phyloP scores from a whole-genome alignment of 257 asterid species.

The Phtheirospermum japonicum region DNA sequence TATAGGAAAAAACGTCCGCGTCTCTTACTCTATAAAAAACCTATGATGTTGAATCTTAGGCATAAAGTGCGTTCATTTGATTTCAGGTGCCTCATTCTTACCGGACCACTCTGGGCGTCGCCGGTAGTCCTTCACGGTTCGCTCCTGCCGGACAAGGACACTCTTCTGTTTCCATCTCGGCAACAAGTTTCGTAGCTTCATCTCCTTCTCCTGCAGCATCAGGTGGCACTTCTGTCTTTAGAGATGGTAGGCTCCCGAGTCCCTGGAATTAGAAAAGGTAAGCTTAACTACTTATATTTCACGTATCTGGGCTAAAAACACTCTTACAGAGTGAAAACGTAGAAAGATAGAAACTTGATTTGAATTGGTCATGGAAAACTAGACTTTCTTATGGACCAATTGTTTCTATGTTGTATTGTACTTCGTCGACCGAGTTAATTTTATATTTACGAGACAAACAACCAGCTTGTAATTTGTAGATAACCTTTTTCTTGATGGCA shows the following conservation, averaged over 20 bases:
- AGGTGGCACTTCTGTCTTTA: conserved; percentile 77
- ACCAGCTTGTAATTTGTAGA: no score
- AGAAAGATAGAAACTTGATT: conserved; percentile 7
- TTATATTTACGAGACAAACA: not conserved
- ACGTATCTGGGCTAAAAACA: not conserved
- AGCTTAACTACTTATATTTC: conserved; percentile 4
- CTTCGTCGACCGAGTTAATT: no score
- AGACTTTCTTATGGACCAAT: conserved; percentile 2
- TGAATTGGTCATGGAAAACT: not conserved
- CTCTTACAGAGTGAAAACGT: not conserved
- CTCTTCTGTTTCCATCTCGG: conserved; percentile 49
- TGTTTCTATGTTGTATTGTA: conserved; percentile 3
- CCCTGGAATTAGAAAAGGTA: conserved; percentile 53
- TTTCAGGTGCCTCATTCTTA: conserved; percentile 59
- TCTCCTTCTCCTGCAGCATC: conserved; percentile 97
- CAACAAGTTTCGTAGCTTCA: conserved; percentile 64
- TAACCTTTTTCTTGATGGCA: not conserved
- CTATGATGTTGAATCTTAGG: not conserved
- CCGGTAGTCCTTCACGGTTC: conserved; percentile 72
- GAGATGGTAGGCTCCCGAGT: conserved; percentile 65
- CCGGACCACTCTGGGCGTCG: conserved; percentile 53
- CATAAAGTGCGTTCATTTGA: not conserved
- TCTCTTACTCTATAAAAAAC: not conserved
- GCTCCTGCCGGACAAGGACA: conserved; percentile 67
- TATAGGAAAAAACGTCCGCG: not conserved